Conservation (phyloP, 495 filamentous ascomycete genomes). For the Neurospora tetrasperma region DNA sequence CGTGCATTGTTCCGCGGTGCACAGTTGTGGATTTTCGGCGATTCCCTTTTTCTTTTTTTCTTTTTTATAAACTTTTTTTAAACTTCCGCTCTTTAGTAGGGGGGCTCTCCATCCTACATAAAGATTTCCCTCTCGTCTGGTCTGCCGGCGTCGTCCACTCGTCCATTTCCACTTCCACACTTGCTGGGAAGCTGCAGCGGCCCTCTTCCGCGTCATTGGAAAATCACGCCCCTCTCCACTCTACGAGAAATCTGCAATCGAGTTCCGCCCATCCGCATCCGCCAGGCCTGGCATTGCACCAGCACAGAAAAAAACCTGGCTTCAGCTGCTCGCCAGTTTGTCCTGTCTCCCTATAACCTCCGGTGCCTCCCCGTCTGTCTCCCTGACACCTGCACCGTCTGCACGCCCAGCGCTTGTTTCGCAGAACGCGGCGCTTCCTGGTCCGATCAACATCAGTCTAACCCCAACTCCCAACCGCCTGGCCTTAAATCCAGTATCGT, state of each 20-base stretch:
- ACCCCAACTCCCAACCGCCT: background rate
- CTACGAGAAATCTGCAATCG: conserved; percentile 18
- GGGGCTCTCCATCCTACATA: background rate
- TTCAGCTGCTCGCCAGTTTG: background rate
- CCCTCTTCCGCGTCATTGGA: conserved; percentile 20
- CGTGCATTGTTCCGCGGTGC: background rate
- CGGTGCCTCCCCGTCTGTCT: background rate
- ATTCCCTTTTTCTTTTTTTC: background rate
- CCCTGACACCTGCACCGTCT: background rate
- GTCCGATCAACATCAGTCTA: background rate
- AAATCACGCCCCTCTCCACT: conserved; percentile 26
- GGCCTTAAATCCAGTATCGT: background rate
- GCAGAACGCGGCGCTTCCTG: background rate
- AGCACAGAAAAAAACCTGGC: background rate
- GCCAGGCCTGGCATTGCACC: background rate
- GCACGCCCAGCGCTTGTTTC: background rate
- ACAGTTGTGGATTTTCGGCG: background rate
- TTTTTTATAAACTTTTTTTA: background rate
- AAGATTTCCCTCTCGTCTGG: background rate
- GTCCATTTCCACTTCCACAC: conserved; percentile 1
- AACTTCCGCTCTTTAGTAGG: background rate
- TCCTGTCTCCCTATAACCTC: background rate
- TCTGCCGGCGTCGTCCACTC: background rate
- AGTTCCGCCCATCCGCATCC: background rate
- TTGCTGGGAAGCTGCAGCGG: background rate